phyloP scores from a whole-genome alignment of 441 rosid species.

The Manihot esculenta region DNA sequence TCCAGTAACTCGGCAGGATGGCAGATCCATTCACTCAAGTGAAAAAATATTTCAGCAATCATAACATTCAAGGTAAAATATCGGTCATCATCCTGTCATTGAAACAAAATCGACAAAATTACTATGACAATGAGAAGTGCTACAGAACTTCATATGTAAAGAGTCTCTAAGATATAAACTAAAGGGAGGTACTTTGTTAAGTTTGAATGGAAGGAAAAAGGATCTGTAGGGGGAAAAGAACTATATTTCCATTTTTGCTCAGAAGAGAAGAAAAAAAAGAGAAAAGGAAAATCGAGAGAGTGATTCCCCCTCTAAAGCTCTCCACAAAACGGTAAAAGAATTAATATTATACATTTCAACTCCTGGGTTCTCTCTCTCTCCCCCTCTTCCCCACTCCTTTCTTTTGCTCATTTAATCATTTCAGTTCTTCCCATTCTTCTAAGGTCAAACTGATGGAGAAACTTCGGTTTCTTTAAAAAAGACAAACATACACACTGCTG shows the following conservation, averaged over 20 bases:
- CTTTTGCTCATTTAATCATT: neutral
- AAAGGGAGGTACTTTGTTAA: no score
- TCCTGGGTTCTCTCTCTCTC: no score
- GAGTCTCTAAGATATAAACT: no score
- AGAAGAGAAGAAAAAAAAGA: neutral
- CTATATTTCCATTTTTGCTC: neutral
- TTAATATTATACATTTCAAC: neutral
- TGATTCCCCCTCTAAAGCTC: neutral
- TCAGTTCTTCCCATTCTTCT: neutral
- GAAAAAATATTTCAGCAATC: slow-evolving; percentile 71
- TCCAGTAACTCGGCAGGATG: slow-evolving; percentile 49
- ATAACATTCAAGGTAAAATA: slow-evolving; percentile 63
- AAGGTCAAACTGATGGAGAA: no score
- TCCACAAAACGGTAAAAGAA: neutral
- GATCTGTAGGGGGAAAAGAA: neutral
- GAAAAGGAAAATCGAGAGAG: neutral
- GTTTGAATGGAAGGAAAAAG: neutral
- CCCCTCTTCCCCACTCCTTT: no score
- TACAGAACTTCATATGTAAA: neutral
- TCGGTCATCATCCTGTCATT: slow-evolving; percentile 62
- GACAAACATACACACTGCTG: slow-evolving; percentile 3
- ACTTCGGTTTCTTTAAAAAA: no score
- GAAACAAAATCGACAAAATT: no score
- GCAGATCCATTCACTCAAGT: slow-evolving; percentile 50
- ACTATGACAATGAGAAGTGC: slow-evolving; percentile 5